Evolutionary conservation across 768 basidiomycete species (phyloP).

Genomic region (Leccinum imitatum): DNA sequence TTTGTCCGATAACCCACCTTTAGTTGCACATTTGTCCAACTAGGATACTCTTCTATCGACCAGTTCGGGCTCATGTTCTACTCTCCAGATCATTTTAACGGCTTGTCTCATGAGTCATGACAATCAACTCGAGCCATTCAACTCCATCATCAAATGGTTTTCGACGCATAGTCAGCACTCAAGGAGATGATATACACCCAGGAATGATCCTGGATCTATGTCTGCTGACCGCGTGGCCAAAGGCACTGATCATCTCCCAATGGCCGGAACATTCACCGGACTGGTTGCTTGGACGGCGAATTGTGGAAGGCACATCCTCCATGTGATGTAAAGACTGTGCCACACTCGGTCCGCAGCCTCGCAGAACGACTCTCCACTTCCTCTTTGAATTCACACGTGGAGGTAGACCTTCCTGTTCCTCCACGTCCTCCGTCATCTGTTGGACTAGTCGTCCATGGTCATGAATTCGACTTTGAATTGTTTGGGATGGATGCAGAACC

Average conservation of each 20-base stretch:
- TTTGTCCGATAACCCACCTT: no score
- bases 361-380: neutral
- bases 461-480: slow-evolving; percentile 18
- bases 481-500: slow-evolving; percentile 10
- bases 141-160: neutral
- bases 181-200: neutral
- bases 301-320: neutral
- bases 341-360: slow-evolving; percentile 3
- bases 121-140: neutral
- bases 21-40: no score
- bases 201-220: neutral
- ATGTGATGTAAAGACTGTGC: neutral
- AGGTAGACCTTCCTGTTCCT: neutral
- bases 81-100: neutral
- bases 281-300: slow-evolving; percentile 2
- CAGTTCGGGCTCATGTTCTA: neutral
- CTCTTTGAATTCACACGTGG: neutral
- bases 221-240: neutral
- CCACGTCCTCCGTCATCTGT: neutral
- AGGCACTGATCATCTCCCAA: neutral
- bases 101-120: neutral
- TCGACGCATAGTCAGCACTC: neutral
- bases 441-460: neutral
- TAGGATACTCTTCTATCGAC: no score
- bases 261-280: slow-evolving; percentile 4